Percentiles rank a stretch among this genome's conserved stretches.
Evolutionary conservation across 2,329 filamentous ascomycete genomes (phyloP).

Genomic region (Pseudohalonectria lignicola): DNA sequence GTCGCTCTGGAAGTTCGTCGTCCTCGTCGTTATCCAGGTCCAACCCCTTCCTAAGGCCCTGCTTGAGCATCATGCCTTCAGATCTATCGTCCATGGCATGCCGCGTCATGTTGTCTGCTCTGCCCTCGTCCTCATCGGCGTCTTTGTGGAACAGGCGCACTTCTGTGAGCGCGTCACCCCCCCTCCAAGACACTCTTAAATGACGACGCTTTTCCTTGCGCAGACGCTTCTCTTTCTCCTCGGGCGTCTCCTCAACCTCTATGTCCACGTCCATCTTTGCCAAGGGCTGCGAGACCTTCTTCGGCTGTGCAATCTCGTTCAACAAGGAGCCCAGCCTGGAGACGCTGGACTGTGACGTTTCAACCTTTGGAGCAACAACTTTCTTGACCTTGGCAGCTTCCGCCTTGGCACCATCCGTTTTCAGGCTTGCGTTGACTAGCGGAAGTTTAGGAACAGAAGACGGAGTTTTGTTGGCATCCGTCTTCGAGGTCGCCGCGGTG

Average conservation of each 20-base stretch:
- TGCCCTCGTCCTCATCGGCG: slow-evolving; percentile 56
- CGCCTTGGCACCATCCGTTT: slow-evolving; percentile 10
- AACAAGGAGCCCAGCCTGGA: slow-evolving; percentile 45
- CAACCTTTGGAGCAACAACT: slow-evolving; percentile 14
- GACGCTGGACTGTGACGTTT: slow-evolving; percentile 20
- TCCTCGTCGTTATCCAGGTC: slow-evolving; percentile 42
- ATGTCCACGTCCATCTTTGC: slow-evolving; percentile 24
- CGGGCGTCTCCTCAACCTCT: slow-evolving; percentile 53
- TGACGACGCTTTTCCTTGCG: slow-evolving; percentile 63
- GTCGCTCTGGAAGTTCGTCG: slow-evolving; percentile 39
- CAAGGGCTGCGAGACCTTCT: slow-evolving; percentile 32
- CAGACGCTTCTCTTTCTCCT: slow-evolving; percentile 55
- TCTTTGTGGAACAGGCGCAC: slow-evolving; percentile 63
- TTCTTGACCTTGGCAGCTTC: slow-evolving; percentile 15
- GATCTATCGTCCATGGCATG: slow-evolving; percentile 64
- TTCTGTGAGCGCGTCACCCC: slow-evolving; percentile 54
- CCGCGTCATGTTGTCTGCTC: slow-evolving; percentile 55
- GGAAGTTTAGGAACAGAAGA: too few relatives aligned
- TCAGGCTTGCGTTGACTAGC: background rate
- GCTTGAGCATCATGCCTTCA: slow-evolving; percentile 59
- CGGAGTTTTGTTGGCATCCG: too few relatives aligned
- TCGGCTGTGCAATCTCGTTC: slow-evolving; percentile 37
- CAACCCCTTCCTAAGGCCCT: slow-evolving; percentile 29
- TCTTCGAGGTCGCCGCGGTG: slow-evolving; percentile 18
- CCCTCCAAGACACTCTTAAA: slow-evolving; percentile 60